phyloP scores from a whole-genome alignment of 2,329 filamentous ascomycete genomes.

The Cordyceps cicadae region DNA sequence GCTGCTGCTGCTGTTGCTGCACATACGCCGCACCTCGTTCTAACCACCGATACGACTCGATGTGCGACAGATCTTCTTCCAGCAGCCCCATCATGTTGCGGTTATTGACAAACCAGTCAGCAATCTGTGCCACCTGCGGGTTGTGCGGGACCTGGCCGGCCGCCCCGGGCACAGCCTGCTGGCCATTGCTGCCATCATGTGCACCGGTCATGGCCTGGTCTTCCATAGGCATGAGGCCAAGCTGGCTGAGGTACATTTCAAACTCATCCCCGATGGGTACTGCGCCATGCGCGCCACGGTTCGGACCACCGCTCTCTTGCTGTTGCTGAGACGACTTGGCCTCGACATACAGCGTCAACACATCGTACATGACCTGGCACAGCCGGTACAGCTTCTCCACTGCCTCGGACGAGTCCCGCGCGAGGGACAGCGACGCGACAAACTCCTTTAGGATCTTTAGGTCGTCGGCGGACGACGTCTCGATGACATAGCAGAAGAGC shows the following conservation, averaged over 20 bases:
- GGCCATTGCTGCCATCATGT: constrained; percentile 13
- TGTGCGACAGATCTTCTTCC: constrained; percentile 50
- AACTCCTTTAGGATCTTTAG: constrained; percentile 48
- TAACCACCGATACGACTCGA: constrained; percentile 31
- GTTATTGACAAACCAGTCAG: constrained; percentile 60
- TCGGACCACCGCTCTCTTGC: constrained; percentile 27
- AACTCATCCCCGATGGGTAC: constrained; percentile 50
- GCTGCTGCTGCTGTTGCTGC: not conserved
- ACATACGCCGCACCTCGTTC: constrained; percentile 15
- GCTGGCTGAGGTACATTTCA: constrained; percentile 55
- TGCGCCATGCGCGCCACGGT: constrained; percentile 20
- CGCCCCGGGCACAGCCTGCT: not conserved
- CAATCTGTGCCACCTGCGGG: constrained; percentile 38
- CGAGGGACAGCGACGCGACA: constrained; percentile 44
- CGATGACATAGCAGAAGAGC: constrained; percentile 49
- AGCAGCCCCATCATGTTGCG: constrained; percentile 56
- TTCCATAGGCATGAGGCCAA: constrained; percentile 48
- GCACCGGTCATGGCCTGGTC: constrained; percentile 23
- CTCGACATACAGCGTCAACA: constrained; percentile 54
- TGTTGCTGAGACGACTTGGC: constrained; percentile 44
- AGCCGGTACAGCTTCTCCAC: constrained; percentile 54
- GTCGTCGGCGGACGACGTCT: constrained; percentile 45
- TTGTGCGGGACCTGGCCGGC: constrained; percentile 15
- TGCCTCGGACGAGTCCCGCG: constrained; percentile 46
- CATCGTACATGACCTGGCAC: constrained; percentile 52